These are phyloP conservation scores for Sporopachydermia cereana DNA, from an alignment of 1,139 yeast genomes.

Conservation along the genomic window DNA sequence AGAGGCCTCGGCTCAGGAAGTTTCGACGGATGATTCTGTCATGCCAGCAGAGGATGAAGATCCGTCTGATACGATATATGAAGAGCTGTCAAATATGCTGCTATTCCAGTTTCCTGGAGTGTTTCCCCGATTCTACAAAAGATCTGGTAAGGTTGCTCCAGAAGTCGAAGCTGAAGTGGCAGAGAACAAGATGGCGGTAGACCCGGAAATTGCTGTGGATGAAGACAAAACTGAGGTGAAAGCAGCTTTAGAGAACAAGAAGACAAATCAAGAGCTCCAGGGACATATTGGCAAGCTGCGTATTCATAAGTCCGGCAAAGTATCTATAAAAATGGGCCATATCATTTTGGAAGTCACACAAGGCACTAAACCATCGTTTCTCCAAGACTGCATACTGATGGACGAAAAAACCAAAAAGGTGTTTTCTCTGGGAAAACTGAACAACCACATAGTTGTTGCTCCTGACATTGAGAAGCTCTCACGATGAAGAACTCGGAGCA, in stretches of 20 bases:
- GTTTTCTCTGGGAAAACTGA: slow-evolving; percentile 9
- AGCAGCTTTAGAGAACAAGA: background rate
- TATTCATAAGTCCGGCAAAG: slow-evolving; percentile 70
- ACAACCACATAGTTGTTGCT: slow-evolving; percentile 11
- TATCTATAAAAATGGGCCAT: slow-evolving; percentile 64
- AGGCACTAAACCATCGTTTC: slow-evolving; percentile 63
- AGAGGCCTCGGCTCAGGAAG: background rate
- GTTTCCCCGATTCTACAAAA: slow-evolving; percentile 3
- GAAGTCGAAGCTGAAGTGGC: slow-evolving; percentile 4
- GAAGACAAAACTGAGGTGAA: background rate
- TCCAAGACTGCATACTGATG: slow-evolving; percentile 64
- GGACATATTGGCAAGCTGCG: slow-evolving; percentile 68
- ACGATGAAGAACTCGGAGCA: slow-evolving; percentile 1
- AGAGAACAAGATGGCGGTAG: background rate
- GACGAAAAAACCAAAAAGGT: slow-evolving; percentile 20
- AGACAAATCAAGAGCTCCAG: slow-evolving; percentile 16
- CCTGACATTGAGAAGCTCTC: slow-evolving; percentile 21
- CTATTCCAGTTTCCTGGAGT: slow-evolving; percentile 5
- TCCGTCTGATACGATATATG: background rate
- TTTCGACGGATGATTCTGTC: background rate
- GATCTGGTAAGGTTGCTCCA: background rate
- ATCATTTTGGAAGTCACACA: slow-evolving; percentile 55
- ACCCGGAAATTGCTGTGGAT: background rate
- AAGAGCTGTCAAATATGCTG: background rate
- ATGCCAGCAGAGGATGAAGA: background rate